Evolutionary conservation across 805 yeast species (phyloP).

Genomic region (Ogataea ramenticola): DNA sequence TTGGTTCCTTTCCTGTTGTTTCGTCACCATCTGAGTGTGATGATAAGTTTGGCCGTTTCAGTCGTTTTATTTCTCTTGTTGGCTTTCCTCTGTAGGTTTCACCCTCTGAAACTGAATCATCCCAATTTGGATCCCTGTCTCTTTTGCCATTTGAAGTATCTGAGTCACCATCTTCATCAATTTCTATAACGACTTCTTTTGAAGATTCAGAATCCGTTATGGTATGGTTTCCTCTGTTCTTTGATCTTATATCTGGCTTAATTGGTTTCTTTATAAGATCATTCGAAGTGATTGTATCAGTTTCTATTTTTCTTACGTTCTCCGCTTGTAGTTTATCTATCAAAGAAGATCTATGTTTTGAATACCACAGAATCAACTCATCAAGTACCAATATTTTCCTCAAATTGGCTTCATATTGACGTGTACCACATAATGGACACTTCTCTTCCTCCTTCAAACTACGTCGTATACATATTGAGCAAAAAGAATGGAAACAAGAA

Average conservation of each 20-base stretch:
- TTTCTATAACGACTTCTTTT: slow-evolving; percentile 19
- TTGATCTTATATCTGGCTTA: too few relatives aligned
- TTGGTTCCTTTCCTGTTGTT: too few relatives aligned
- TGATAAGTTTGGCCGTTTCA: too few relatives aligned
- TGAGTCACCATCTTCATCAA: slow-evolving; percentile 14
- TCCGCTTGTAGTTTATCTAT: slow-evolving; percentile 21
- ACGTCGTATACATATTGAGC: slow-evolving; percentile 79
- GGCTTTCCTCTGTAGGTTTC: too few relatives aligned
- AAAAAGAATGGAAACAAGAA: slow-evolving; percentile 82
- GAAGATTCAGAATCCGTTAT: background rate
- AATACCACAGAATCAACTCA: slow-evolving; percentile 55
- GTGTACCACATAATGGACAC: slow-evolving; percentile 76
- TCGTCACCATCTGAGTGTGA: too few relatives aligned
- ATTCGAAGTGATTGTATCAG: background rate
- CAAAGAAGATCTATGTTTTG: slow-evolving; percentile 32
- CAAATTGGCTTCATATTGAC: slow-evolving; percentile 62
- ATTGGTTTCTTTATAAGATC: background rate
- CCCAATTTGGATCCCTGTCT: slow-evolving; percentile 5
- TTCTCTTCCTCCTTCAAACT: slow-evolving; percentile 49
- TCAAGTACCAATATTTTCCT: slow-evolving; percentile 64
- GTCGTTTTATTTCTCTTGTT: background rate
- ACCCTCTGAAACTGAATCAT: too few relatives aligned
- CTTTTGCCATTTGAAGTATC: slow-evolving; percentile 10
- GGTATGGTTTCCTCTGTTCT: too few relatives aligned
- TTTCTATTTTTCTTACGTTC: background rate